Evolutionary conservation across 2,329 filamentous ascomycete genomes (phyloP).

Genomic region (Ophiobolus disseminans): DNA sequence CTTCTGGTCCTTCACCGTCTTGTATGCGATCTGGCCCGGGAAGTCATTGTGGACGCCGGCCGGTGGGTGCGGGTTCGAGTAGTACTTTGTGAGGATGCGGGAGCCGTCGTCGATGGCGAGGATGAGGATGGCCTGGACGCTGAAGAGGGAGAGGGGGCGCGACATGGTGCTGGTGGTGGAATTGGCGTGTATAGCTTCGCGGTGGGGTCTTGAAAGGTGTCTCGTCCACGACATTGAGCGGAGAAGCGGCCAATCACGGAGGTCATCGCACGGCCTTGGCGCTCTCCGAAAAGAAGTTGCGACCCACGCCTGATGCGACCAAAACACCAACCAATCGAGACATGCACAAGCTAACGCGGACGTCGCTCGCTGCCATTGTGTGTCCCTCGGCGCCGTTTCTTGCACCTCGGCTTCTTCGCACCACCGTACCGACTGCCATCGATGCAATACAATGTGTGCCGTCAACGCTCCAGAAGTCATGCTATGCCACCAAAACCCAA

Average conservation of each 20-base stretch:
- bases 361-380: constrained; percentile 38
- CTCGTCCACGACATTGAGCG: constrained; percentile 27
- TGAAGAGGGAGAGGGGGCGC: constrained; percentile 62
- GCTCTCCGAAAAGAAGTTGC: constrained; percentile 15
- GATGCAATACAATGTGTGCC: constrained; percentile 10
- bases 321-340: not conserved
- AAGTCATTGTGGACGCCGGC: constrained; percentile 66
- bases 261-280: constrained; percentile 17
- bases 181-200: constrained; percentile 12
- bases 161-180: constrained; percentile 50
- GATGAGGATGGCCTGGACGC: constrained; percentile 60
- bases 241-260: constrained; percentile 37
- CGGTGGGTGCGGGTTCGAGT: constrained; percentile 72
- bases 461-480: constrained; percentile 7
- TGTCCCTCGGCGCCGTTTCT: constrained; percentile 48
- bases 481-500: constrained; percentile 23
- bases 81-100: constrained; percentile 95
- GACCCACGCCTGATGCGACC: not conserved
- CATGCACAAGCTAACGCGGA: constrained; percentile 33
- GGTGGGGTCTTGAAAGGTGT: constrained; percentile 39
- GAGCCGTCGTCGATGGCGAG: constrained; percentile 81
- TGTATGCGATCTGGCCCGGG: constrained; percentile 77
- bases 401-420: constrained; percentile 38
- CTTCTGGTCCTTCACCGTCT: constrained; percentile 91
- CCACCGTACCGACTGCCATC: constrained; percentile 13